Evolutionary conservation across 495 filamentous ascomycete genomes (phyloP).

Genomic region (Xylona heveae): DNA sequence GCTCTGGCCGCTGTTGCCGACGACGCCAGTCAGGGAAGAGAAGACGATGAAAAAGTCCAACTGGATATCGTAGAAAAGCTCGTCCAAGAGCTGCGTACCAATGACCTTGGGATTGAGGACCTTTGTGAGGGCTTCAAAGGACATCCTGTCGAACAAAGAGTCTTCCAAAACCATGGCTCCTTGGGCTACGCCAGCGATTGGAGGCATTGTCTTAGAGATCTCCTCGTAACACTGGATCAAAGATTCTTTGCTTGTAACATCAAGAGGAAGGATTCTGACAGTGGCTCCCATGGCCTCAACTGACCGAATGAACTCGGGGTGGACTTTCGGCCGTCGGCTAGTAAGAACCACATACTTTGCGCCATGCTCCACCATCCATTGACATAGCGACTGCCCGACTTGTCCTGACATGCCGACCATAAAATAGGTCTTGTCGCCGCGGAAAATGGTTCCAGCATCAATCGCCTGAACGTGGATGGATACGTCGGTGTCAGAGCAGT

Average conservation of each 20-base stretch:
- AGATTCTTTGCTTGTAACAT: neutral
- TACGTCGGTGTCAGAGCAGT: too few relatives aligned
- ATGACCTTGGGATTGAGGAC: constrained; percentile 23
- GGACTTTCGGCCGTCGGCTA: constrained; percentile 5
- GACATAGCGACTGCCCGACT: constrained; percentile 16
- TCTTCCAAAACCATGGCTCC: constrained; percentile 20
- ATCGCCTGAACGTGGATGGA: too few relatives aligned
- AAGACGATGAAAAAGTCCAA: constrained; percentile 32
- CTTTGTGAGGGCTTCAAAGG: constrained; percentile 12
- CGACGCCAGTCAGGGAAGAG: constrained; percentile 20
- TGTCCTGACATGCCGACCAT: constrained; percentile 22
- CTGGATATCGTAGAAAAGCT: constrained; percentile 6
- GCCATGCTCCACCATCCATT: constrained; percentile 19
- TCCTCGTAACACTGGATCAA: constrained; percentile 9
- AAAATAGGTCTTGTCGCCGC: constrained; percentile 20
- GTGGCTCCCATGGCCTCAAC: neutral
- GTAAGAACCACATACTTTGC: constrained; percentile 14
- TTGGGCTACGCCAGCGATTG: constrained; percentile 19
- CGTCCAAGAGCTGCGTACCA: constrained; percentile 28
- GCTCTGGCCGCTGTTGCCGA: constrained; percentile 22
- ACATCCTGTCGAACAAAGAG: constrained; percentile 2
- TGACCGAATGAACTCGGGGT: neutral
- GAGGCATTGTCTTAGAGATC: constrained; percentile 7
- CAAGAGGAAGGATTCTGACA: neutral
- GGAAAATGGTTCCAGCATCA: too few relatives aligned